A percentile compares a stretch with the other conserved stretches of the same genome.
Evolutionary conservation across 176 grass and related monocot species (phyloP).

Genomic region (Aegilops speltoides): DNA sequence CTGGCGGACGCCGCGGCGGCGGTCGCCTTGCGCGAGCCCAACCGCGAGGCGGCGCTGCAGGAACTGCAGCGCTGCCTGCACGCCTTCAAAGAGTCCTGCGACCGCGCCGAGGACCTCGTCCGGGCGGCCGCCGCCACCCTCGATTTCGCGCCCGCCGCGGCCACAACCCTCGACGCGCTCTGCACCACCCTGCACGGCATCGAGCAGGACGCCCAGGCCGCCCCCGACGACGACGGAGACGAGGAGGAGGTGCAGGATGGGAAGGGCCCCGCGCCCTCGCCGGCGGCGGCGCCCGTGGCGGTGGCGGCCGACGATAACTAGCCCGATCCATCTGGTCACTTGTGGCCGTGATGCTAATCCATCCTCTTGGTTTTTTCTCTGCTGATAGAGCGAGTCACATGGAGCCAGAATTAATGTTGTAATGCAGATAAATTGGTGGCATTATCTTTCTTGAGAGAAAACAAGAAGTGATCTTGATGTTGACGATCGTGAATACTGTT

Average conservation of each 20-base stretch:
- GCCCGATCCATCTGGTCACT: background rate
- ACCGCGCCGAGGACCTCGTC: slow-evolving; percentile 24
- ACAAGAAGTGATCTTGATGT: background rate
- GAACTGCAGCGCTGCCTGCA: background rate
- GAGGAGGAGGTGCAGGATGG: background rate
- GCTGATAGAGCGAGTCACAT: background rate
- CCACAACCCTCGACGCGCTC: background rate
- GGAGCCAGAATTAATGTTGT: background rate
- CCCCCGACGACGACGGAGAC: background rate
- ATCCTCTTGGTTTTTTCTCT: background rate
- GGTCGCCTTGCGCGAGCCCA: background rate
- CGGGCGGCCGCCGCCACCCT: background rate
- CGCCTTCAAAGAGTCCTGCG: slow-evolving; percentile 4
- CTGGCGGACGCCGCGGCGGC: background rate
- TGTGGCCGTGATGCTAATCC: background rate
- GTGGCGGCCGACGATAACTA: background rate
- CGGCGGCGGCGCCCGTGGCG: background rate
- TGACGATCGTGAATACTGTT: background rate
- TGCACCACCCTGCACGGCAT: background rate
- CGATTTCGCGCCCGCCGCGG: background rate
- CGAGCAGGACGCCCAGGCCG: background rate
- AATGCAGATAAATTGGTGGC: background rate
- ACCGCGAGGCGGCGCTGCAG: background rate
- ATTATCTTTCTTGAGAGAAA: background rate
- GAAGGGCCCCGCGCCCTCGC: background rate